Base-by-base conservation (phyloP, 805 yeast species). In the Priceomyces haplophilus region DNA sequence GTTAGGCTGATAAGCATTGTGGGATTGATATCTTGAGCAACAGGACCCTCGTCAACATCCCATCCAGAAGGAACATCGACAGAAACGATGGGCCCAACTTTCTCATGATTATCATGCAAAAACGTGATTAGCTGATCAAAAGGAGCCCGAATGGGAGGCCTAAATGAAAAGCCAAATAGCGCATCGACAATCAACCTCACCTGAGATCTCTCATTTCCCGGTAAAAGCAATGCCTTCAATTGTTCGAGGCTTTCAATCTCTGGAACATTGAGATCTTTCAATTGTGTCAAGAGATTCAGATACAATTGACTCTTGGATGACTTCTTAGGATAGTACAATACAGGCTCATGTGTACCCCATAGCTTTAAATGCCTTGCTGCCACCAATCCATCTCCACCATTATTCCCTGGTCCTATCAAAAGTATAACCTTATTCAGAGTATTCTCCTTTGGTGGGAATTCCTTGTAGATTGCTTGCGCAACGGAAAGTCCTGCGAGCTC, bases 1-100 rank as follows among this genome's bases (percentile, higher is more conserved):
- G 98, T 90, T 38, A 93, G 67, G 39, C 95, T 85, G 7, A 93
- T 82, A 37, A 93, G 69, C 50, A 81, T 79, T 4, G 74, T 62
- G 0, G 97, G 95, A 19, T 69, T 69, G 43, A 85, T 75, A 19
- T 59, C 61, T 15, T 62, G 62, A 1, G 46, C 54, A 0, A 68
- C 62, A 0, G 93, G 95, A 0, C 99, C 99, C 6, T 74, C 56
- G 55, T 93, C 95, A 8, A 93, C 98, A 56, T 90, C 91, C 99
- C 99, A 93, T 0, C 97, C 96, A 2, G 96, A 85, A 0, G 99
- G 99, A 37, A 91, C 79, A 61, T 93, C 99, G 2, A 93, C 86
- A 0, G 95, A 79, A 0, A 87, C 76, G 1, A 89, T 77, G 1
- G 90, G 91, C 2, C 79, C 52, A 54, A 72, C n/a, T 53, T 54